These are phyloP conservation scores for Penicillium sp. DNA, from an alignment of 2,329 filamentous ascomycete genomes.

Conservation along the genomic window DNA sequence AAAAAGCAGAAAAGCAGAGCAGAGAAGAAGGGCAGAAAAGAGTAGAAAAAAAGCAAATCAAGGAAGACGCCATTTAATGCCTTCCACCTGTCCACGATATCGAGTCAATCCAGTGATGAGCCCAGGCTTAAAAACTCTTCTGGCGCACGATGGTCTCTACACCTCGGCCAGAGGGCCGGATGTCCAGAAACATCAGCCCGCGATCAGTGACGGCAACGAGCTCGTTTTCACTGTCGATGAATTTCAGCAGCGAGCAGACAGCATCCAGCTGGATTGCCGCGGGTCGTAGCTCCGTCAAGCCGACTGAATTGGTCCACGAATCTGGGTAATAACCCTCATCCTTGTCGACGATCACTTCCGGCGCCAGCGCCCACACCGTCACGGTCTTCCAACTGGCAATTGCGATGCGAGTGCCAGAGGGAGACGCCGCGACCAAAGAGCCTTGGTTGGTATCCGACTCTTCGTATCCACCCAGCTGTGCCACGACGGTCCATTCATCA, in stretches of 20 bases:
- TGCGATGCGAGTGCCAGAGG: conserved; percentile 41
- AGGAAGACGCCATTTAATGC: neutral
- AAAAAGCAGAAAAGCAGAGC: neutral
- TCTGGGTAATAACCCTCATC: conserved; percentile 36
- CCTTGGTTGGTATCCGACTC: conserved; percentile 40
- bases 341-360: conserved; percentile 39
- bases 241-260: conserved; percentile 42
- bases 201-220: conserved; percentile 46
- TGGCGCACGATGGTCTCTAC: neutral
- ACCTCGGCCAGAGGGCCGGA: conserved; percentile 34
- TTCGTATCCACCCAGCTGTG: conserved; percentile 40
- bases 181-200: conserved; percentile 43
- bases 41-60: neutral
- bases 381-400: conserved; percentile 46
- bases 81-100: neutral
- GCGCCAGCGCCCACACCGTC: conserved; percentile 45
- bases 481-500: conserved; percentile 38
- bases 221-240: conserved; percentile 40
- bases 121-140: neutral
- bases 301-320: conserved; percentile 25
- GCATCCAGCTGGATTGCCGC: conserved; percentile 38
- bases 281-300: conserved; percentile 35
- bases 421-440: conserved; percentile 41
- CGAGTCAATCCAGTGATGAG: neutral
- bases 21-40: neutral